phyloP scores from a whole-genome alignment of 2,329 filamentous ascomycete species.

The Plenodomus tracheiphilus region DNA sequence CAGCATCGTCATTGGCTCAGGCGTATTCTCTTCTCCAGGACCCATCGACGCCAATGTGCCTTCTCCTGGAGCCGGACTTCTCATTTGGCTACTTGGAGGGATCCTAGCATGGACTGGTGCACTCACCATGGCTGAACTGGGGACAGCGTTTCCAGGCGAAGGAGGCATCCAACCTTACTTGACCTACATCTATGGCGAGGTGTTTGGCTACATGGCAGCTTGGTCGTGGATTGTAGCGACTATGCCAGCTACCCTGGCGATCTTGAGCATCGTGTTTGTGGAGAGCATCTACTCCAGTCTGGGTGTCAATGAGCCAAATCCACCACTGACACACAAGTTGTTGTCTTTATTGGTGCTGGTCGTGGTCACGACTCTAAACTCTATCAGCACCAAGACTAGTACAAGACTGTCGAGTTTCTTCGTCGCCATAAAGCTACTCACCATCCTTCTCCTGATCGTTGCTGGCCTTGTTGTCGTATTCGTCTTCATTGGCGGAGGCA shows the following conservation, averaged over 20 bases:
- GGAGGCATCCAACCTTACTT: slow-evolving; percentile 67
- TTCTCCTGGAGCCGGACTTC: slow-evolving; percentile 61
- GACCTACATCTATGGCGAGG: slow-evolving; percentile 63
- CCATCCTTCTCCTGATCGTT: slow-evolving; percentile 40
- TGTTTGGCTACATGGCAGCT: slow-evolving; percentile 64
- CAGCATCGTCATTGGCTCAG: slow-evolving; percentile 67
- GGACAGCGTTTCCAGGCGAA: slow-evolving; percentile 66
- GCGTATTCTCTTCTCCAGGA: slow-evolving; percentile 67
- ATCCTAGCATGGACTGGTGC: slow-evolving; percentile 67
- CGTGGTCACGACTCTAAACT: slow-evolving; percentile 47
- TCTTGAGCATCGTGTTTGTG: slow-evolving; percentile 65
- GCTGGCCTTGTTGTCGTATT: slow-evolving; percentile 40
- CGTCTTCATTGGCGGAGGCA: slow-evolving; percentile 28
- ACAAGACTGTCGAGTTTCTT: slow-evolving; percentile 45
- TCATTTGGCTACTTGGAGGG: slow-evolving; percentile 66
- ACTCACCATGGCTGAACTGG: slow-evolving; percentile 64
- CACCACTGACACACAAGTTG: slow-evolving; percentile 48
- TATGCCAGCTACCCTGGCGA: slow-evolving; percentile 67
- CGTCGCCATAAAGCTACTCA: slow-evolving; percentile 42
- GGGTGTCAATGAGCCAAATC: slow-evolving; percentile 60
- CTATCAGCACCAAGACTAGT: slow-evolving; percentile 49
- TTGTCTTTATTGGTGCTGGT: slow-evolving; percentile 44
- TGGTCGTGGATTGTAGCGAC: slow-evolving; percentile 69
- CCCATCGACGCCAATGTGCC: slow-evolving; percentile 67
- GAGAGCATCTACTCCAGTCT: slow-evolving; percentile 53